Evolutionary conservation across 495 filamentous ascomycete genomes (phyloP), one percentile per base, ranked within the genome.

Genomic region (Sordaria brevicollis): DNA sequence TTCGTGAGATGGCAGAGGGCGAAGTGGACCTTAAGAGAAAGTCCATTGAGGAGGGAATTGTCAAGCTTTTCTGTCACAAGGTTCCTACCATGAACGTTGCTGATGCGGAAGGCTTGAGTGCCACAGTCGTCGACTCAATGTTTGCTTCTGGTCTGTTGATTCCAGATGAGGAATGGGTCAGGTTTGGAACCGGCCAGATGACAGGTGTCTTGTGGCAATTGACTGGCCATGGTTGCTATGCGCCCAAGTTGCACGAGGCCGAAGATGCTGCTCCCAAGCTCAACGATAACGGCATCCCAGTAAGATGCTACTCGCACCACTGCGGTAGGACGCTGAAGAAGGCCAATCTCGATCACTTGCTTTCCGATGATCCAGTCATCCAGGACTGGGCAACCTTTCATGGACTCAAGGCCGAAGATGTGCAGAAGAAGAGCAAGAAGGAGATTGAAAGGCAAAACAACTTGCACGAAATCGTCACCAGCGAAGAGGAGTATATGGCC

Each of bases 31-130:
- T 99, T 29, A 92, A 91, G 74, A 86, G 91, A 75, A 89, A 91
- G 69, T 88, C 90, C 5, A 86, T 98, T 62, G 89, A 91, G 36
- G 93, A 97, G 67, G 94, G 91, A 2, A 87, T 98, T 49, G 89
- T 97, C 29, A 92, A 89, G 9, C 82, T 99, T 25, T 98, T 99
- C 77, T 97, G 93, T 17, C 89, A 93, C 80, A 97, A 97, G 79
- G 93, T 99, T 2, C 93, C 96, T 1, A 99, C 94, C 0, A 98
- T 99, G 95, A 98, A 99, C 74, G 93, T 93, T 62, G 93, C 95
- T 2, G 95, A 98, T 84, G 96, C 96, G 2, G 95, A 99, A 76
- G 89, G 90, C 7, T 83, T 99, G 25, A 91, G 91, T 65, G 86
- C 89, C 57, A 88, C 86, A 66, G 92, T 97, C 2, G 91, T 97